Base-by-base conservation (phyloP, 306 rosid genomes). In the Lablab purpureus region DNA sequence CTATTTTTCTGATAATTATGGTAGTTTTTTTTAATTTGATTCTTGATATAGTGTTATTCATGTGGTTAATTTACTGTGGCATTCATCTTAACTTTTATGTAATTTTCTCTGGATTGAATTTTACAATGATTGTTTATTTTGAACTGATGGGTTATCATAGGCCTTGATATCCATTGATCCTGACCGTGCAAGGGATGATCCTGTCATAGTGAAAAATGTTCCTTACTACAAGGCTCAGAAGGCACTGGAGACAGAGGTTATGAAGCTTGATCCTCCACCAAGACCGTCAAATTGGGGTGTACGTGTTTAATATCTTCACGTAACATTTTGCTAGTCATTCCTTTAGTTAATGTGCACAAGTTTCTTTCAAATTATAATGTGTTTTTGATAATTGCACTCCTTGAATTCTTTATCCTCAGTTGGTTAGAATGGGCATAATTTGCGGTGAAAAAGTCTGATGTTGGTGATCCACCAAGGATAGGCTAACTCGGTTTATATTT, bases 221-320 rank as follows among this genome's bases (percentile, higher is more conserved):
- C 93, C 99, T 70, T 90, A 84, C 87, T 93, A 77, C 74, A 95
- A 90, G 89, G 99, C 97, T 67, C 90, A 91, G 91, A 95, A 90
- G 81, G 84, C 90, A 45, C 79, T 95, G 22, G 98, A 95, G 88
- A 76, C 92, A 64, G 92, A 95, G 79, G 90, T 93, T 71, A 85
- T 91, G 94, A 95, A 87, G 85, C 89, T 92, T 76, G 89, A 90
- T 86, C 97, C 99, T 83, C 98, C 99, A 56, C 91, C 92, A 62
- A 86, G 99, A 73, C 99, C 99, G 9, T 69, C 88, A 60, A 88
- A 82, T 85, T 95, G 98, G 99, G 98, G 99, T 73, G 98, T 95
- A 80, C 7, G 99, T 86, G 80, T 78, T 79, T 67, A 81, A 60
- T 30, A 10, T 47, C 45, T 74, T 67, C 78, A 34, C 65, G 40